These are phyloP conservation scores for Geotrichum restrictum DNA, from an alignment of 1,139 yeast species.

Conservation along the genomic window DNA sequence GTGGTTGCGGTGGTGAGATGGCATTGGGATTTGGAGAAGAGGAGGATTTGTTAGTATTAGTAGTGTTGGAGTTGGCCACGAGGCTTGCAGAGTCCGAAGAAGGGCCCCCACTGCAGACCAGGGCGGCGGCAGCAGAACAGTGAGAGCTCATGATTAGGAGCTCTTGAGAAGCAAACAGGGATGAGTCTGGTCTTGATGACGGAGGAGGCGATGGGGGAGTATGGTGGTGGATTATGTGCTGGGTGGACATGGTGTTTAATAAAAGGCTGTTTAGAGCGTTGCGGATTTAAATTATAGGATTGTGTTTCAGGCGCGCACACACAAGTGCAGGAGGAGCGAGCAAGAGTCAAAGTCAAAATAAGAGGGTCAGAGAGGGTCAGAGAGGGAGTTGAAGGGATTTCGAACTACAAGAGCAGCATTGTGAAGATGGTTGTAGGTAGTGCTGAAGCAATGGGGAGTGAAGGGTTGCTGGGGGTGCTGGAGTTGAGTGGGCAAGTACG, in stretches of 20 bases:
- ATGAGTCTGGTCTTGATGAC: background rate
- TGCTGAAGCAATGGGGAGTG: too few relatives aligned
- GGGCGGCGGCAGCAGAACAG: conserved; percentile 4
- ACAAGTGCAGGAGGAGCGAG: background rate
- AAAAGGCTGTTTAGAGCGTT: background rate
- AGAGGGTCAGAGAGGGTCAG: too few relatives aligned
- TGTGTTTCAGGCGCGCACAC: conserved; percentile 1
- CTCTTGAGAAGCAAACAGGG: background rate
- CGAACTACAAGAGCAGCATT: background rate
- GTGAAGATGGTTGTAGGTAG: background rate
- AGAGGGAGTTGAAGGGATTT: too few relatives aligned
- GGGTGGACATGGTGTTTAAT: background rate
- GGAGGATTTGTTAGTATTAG: background rate
- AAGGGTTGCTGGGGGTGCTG: too few relatives aligned
- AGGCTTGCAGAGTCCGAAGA: background rate
- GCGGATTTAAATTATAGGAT: background rate
- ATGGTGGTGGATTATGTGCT: background rate
- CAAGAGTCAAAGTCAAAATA: background rate
- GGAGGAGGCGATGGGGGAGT: conserved; percentile 2
- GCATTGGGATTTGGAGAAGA: background rate
- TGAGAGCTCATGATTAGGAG: conserved; percentile 7
- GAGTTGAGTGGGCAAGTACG: too few relatives aligned
- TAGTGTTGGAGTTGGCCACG: background rate
- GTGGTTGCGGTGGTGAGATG: background rate
- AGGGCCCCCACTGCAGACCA: background rate